Percentiles rank a stretch among this genome's conserved stretches.
phyloP scores from a whole-genome alignment of 2,329 filamentous ascomycete genomes.

The Calonectria hawksworthii region DNA sequence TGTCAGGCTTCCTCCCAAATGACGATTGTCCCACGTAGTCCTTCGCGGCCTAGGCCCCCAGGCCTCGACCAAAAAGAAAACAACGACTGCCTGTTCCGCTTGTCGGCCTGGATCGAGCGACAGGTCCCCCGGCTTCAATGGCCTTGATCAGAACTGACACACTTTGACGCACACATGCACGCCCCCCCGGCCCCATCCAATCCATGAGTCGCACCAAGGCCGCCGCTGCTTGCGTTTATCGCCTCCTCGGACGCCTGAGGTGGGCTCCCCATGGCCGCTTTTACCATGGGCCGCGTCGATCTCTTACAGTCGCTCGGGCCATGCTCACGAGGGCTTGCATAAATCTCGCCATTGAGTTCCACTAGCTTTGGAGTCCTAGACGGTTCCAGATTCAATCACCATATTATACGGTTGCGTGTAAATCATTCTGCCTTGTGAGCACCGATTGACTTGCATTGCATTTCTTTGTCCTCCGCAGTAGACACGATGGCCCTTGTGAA shows the following conservation, averaged over 20 bases:
- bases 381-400: neutral
- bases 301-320: neutral
- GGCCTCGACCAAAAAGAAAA: neutral
- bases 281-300: constrained; percentile 6
- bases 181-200: constrained; percentile 15
- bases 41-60: neutral
- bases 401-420: neutral
- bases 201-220: constrained; percentile 25
- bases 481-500: neutral
- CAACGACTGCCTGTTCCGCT: constrained; percentile 4
- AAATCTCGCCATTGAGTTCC: constrained; percentile 7
- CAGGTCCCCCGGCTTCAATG: neutral
- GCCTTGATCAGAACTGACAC: constrained; percentile 5
- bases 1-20: neutral
- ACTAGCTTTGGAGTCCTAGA: constrained; percentile 9
- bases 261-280: constrained; percentile 18
- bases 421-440: too few species aligned
- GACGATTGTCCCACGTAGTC: neutral
- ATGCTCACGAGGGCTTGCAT: constrained; percentile 19
- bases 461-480: neutral
- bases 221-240: constrained; percentile 22
- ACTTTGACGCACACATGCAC: constrained; percentile 9
- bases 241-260: constrained; percentile 7
- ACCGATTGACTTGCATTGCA: neutral
- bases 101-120: neutral